phyloP scores from a whole-genome alignment of 2,329 filamentous ascomycete genomes.

The Teratosphaeria pseudoeucalypti region DNA sequence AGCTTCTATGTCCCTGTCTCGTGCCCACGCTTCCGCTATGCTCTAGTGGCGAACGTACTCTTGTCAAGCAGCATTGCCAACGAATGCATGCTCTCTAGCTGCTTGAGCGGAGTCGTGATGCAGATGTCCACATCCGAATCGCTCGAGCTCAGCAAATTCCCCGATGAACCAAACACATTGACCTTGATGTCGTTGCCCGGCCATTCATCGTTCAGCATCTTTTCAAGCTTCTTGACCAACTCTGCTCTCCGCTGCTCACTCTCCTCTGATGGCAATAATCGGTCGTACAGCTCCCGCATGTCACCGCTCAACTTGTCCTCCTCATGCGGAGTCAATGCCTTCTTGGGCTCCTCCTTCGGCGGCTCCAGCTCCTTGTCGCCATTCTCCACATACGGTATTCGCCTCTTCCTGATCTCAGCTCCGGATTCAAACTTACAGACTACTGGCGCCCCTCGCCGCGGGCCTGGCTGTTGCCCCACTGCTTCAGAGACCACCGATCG shows the following conservation, averaged over 20 bases:
- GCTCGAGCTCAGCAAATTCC: constrained; percentile 86
- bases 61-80: constrained; percentile 77
- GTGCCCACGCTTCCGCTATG: background rate
- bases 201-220: constrained; percentile 81
- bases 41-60: constrained; percentile 48
- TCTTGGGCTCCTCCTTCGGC: constrained; percentile 58
- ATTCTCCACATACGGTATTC: constrained; percentile 76
- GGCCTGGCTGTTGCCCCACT: constrained; percentile 49
- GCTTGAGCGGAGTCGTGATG: constrained; percentile 83
- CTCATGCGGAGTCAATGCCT: constrained; percentile 58
- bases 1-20: constrained; percentile 6
- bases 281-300: constrained; percentile 75
- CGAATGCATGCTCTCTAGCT: constrained; percentile 79
- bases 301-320: constrained; percentile 67
- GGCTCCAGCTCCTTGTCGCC: constrained; percentile 70
- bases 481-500: constrained; percentile 85
- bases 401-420: constrained; percentile 66
- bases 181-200: constrained; percentile 83
- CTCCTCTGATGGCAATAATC: constrained; percentile 69
- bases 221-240: constrained; percentile 79
- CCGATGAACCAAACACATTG: constrained; percentile 94
- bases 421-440: constrained; percentile 83
- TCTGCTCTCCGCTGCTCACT: constrained; percentile 65
- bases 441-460: constrained; percentile 49
- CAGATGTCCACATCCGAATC: constrained; percentile 98